phyloP scores from a whole-genome alignment of 176 grass and related monocot species.

The Bolboschoenus planiculmis region DNA sequence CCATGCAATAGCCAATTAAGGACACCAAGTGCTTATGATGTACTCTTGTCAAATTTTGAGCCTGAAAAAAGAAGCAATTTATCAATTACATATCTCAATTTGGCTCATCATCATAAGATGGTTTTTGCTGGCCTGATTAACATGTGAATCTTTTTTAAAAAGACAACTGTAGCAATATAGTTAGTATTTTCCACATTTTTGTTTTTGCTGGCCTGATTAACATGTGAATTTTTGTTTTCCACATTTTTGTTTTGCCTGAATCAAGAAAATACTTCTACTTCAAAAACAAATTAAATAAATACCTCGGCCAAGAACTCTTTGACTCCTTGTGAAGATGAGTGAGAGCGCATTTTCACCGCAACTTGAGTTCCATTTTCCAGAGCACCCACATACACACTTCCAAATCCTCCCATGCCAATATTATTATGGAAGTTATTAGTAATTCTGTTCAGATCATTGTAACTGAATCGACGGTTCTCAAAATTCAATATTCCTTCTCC shows the following conservation, averaged over 20 bases:
- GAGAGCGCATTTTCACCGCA: constrained; percentile 20
- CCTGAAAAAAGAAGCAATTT: background rate
- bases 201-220: too few species aligned
- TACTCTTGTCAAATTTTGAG: constrained; percentile 12
- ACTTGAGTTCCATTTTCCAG: constrained; percentile 25
- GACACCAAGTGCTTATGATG: constrained; percentile 15
- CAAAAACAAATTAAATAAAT: background rate
- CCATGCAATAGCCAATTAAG: constrained; percentile 18
- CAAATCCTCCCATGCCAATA: constrained; percentile 34
- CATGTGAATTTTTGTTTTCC: too few species aligned
- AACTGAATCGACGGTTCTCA: constrained; percentile 20
- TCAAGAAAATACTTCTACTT: too few species aligned
- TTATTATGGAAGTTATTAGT: constrained; percentile 19
- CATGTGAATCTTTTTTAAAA: background rate
- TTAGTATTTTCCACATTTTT: too few species aligned
- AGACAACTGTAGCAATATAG: too few species aligned
- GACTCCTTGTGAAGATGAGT: constrained; percentile 26
- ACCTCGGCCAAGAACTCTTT: constrained; percentile 38
- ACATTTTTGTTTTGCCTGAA: too few species aligned
- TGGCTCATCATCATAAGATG: background rate
- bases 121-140: background rate
- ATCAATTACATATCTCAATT: background rate
- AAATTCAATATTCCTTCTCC: background rate
- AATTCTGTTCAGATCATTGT: constrained; percentile 24
- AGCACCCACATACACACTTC: constrained; percentile 21